Base-by-base conservation (phyloP, 164 flowering plant species). In the Santalum album region DNA sequence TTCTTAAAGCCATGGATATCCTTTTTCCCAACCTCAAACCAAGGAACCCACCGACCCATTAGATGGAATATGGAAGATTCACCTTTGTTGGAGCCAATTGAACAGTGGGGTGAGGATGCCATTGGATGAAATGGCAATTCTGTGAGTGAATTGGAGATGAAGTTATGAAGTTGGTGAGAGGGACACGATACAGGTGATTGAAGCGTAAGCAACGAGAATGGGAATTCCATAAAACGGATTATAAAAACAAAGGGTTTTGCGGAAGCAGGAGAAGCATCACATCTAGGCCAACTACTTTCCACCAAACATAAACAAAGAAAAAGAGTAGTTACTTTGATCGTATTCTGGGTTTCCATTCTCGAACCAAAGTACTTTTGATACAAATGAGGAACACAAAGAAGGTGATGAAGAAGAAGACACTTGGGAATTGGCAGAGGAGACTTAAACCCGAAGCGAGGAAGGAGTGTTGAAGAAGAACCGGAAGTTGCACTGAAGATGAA, bases 141-240 rank as follows among this genome's bases (percentile, higher is more conserved):
- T 0, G 16, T 21, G 26, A 20, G 42, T 49, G 58, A 65, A 63
- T 64, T 75, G 25, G 45, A 63, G 61, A 51, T 26, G 55, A 73
- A 69, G 74, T 49, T 69, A 69, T 58, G 65, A 60, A 65, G 62
- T 65, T 48, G 74, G 62, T 67, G 61, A 56, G 15, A 48, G 19
- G 42, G 68, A 63, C 4, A 18, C 17, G 11, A 18, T 14, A 38
- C 16, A 51, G 60, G 64, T 27, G 79, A 71, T 74, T 75, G 57
- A 29, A 54, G 26, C 0, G 50, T 22, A 74, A 74, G 77, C 52
- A 35, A 72, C 23, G 60, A 16, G 14, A 16, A 38, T 12, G 42
- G 17, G 42, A 9, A 3, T 4, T 9, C 34, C 34, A 3, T 9
- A n/a, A n/a, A n/a, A n/a, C n/a, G n/a, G 4, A 29, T 19, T 14